phyloP scores from a whole-genome alignment of 306 rosid genomes.

The peach (Prunus persica) region Prunus_persica_NCBIv2 NC_034009.1:27472001-27472500 shows the following conservation, averaged over 20 bases:
- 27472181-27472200: constrained; percentile 92
- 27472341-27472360: constrained; percentile 56
- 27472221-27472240: constrained; percentile 72
- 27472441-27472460: neutral
- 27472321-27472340: constrained; percentile 39
- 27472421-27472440: neutral
- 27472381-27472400: neutral
- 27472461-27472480: neutral
- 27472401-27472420: neutral
- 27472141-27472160: constrained; percentile 84
- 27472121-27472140: constrained; percentile 80
- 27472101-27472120: constrained; percentile 54
- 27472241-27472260: constrained; percentile 48
- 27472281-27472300: constrained; percentile 19
- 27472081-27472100: constrained; percentile 77
- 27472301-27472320: constrained; percentile 28
- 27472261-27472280: constrained; percentile 24
- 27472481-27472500: neutral
- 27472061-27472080: constrained; percentile 68
- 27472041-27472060: constrained; percentile 64
- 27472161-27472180: constrained; percentile 93
- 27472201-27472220: constrained; percentile 62
- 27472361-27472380: constrained; percentile 72
- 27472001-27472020: neutral
- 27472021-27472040: constrained; percentile 56